These are phyloP conservation scores for Microbotryum scabiosae DNA, from an alignment of 1,284 basidiomycete species.

Conservation along the genomic window DNA sequence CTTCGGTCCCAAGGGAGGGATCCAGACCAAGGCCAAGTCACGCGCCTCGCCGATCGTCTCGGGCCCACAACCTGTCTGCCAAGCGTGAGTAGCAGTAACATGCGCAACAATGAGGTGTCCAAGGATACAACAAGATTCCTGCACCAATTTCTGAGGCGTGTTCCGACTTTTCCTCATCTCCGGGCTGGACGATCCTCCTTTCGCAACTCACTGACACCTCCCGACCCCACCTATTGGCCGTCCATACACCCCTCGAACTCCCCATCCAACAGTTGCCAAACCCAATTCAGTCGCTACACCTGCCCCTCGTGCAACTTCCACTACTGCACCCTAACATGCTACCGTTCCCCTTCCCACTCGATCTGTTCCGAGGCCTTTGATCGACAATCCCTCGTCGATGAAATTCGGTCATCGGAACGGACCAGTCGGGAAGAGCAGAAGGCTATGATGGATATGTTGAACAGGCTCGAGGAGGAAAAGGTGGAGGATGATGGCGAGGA, in stretches of 20 bases:
- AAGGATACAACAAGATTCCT: no score
- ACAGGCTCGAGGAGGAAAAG: conserved; percentile 58
- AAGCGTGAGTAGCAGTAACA: neutral
- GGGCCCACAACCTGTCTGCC: neutral
- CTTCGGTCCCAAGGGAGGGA: neutral
- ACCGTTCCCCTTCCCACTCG: conserved; percentile 59
- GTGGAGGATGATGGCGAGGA: conserved; percentile 33
- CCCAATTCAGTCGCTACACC: conserved; percentile 65
- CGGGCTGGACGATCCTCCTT: no score
- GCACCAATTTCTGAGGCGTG: no score
- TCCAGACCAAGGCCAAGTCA: no score
- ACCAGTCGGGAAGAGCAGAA: conserved; percentile 48
- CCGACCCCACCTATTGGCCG: no score
- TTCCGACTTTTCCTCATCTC: no score
- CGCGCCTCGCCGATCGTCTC: neutral
- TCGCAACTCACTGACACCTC: neutral
- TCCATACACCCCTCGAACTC: neutral
- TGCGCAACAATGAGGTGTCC: no score
- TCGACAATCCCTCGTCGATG: conserved; percentile 56
- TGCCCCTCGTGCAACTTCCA: conserved; percentile 68
- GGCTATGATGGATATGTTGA: conserved; percentile 58
- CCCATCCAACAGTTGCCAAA: conserved; percentile 52
- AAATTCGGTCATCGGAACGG: conserved; percentile 51
- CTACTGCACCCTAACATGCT: conserved; percentile 70
- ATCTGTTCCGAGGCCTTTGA: conserved; percentile 69